Evolutionary conservation across 495 filamentous ascomycete species (phyloP), one percentile per base, ranked within the genome.

Genomic region (Aspergillus heteromorphus): DNA sequence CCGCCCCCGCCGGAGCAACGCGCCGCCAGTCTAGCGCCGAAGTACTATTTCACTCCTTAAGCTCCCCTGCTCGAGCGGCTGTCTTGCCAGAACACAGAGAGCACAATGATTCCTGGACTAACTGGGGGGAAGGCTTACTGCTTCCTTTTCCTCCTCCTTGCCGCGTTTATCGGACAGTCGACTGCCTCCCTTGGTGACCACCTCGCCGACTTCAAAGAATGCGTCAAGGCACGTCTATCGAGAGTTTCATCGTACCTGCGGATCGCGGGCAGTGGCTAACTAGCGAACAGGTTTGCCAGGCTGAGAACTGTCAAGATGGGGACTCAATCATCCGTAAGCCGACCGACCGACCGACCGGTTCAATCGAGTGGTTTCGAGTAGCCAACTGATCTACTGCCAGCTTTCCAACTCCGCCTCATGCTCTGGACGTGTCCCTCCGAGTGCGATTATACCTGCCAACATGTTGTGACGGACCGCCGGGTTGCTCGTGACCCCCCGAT

Each of bases 381-480:
- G 42, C 65, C 66, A 29, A 65, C 36, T 40, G 27, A 49, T 25
- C 20, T 23, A 25, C 21, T 23, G 18, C 25, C 50, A 79, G 74
- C 74, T 47, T 61, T 74, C 40, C 75, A 67, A 65, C 80, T 76
- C 66, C 81, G 73, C 58, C 68, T 79, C 59, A 70, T 79, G 65
- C 67, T 77, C 48, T 82, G 78, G 79, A 79, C 75, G 45, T 98
- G 93, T 73, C 84, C 90, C 30, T 68, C 85, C 63, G 92, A 98
- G 79, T 98, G 93, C 80, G 93, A 98, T 76, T 96, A 98, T 78
- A 87, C 88, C 43, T 98, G 93, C 78, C 93, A 98, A 68, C 93
- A 96, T 77, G 87, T 96, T 69, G 78, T 93, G 49, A 97, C 93
- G 49, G 71, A 87, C 54, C 72, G 67, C 19, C 89, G 93, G 54